Base-by-base conservation (phyloP, 2,329 filamentous ascomycete species). In the Penicillium sp. region DNA sequence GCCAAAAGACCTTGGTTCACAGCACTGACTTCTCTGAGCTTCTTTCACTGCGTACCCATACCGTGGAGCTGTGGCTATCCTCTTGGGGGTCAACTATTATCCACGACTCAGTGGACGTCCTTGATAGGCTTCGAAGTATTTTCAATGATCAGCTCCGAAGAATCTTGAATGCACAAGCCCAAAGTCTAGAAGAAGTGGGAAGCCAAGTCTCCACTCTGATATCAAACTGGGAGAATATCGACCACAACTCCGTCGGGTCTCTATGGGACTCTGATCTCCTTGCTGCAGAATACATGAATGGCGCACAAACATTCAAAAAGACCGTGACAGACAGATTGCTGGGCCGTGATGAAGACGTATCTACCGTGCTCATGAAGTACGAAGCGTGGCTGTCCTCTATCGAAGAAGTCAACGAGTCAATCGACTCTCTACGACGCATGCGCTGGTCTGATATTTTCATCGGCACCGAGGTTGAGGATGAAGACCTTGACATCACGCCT, bases 61-160 rank as follows among this genome's bases (percentile, higher is more conserved):
- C 90, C 6, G 70, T 95, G 39, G 82, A 87, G 58, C 79, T 86
- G 10, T 93, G 89, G 87, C 84, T 95, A 47, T 77, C 82, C 16
- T 82, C 57, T 75, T 80, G 60, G 84, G 86, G 30, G 77, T 91
- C 62, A 79, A 91, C 65, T 2, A 63, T 65, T 3, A 66, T 65
- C 1, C 71, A 71, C 57, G 64, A 58, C 30, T 79, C 84, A 1
- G 78, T 80, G 4, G 77, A 82, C 39, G 80, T 93, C 60, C 79
- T 91, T 9, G 78, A 88, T 58, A 77, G 80, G 10, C 72, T 95
- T 37, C 80, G 89, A 25, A 75, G 79, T 30, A 78, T 80, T 3
- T 80, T 95, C 67, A 90, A 89, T 62, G 73, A 76, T 28, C 84
- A 84, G 43, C 77, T 93, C 52, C 75, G 82, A 28, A 69, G 75